These are phyloP conservation scores for Cajanus cajan DNA, from an alignment of 306 rosid genomes.

Conservation along the genomic window DNA sequence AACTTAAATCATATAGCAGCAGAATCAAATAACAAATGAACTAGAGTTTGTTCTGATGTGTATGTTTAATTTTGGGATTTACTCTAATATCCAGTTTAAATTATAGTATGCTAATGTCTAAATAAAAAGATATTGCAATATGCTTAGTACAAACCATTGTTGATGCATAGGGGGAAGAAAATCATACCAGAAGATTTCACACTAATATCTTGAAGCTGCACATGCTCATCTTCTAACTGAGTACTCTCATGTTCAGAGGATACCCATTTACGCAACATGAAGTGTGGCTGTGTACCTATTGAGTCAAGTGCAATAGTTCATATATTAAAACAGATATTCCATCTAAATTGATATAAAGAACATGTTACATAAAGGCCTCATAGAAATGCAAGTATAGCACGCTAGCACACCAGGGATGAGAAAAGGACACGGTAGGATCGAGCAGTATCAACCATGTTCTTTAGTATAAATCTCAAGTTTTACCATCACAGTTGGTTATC, in stretches of 20 bases:
- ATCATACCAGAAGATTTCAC: constrained; percentile 42
- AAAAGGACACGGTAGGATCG: not conserved
- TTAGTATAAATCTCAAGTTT: not conserved
- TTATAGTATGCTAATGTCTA: not conserved
- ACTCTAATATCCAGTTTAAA: constrained; percentile 14
- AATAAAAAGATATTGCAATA: not conserved
- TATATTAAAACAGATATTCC: constrained; percentile 18
- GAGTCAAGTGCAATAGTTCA: constrained; percentile 25
- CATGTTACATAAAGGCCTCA: not conserved
- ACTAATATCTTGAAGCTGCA: constrained; percentile 47
- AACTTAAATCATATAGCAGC: constrained; percentile 9
- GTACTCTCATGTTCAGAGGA: constrained; percentile 44
- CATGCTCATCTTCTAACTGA: constrained; percentile 20
- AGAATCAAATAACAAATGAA: constrained; percentile 9
- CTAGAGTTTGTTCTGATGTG: constrained; percentile 6
- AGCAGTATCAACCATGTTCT: constrained; percentile 10
- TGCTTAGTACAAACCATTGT: not conserved
- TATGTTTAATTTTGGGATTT: not conserved
- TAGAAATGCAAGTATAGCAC: constrained; percentile 19
- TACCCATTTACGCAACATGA: constrained; percentile 68
- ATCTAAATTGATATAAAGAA: not conserved
- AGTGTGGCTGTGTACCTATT: constrained; percentile 35
- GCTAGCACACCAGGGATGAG: not conserved
- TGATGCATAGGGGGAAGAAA: constrained; percentile 13
- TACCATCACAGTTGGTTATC: constrained; percentile 53